Conservation (phyloP, 352 stramenopile genomes). For the Phytophthora agathidicida region DNA sequence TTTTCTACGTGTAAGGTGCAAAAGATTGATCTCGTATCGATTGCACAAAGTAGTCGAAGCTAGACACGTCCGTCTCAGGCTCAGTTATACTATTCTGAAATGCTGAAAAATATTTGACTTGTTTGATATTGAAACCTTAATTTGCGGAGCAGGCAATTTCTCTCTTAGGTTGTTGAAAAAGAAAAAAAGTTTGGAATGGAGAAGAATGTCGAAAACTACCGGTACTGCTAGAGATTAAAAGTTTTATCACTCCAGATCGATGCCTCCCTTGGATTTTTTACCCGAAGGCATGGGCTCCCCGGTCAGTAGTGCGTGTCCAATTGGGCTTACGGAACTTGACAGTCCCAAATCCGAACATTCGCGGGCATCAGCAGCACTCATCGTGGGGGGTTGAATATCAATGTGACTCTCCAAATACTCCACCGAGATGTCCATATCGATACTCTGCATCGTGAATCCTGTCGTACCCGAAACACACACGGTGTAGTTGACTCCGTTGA, state of each 20-base stretch:
- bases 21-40: no score
- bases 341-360: slow-evolving; percentile 1
- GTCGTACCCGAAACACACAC: slow-evolving; percentile 19
- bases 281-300: slow-evolving; percentile 7
- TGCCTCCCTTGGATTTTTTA: background rate
- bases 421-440: slow-evolving; percentile 26
- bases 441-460: slow-evolving; percentile 19
- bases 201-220: no score
- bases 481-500: slow-evolving; percentile 11
- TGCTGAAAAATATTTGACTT: no score
- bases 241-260: slow-evolving; percentile 1
- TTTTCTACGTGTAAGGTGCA: no score
- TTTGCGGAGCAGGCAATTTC: no score
- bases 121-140: no score
- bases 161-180: no score
- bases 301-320: slow-evolving; percentile 10
- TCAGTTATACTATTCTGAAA: no score
- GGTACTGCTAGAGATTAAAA: no score
- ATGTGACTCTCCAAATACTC: slow-evolving; percentile 17
- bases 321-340: slow-evolving; percentile 2
- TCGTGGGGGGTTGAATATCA: slow-evolving; percentile 4
- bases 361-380: background rate
- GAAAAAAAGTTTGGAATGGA: background rate
- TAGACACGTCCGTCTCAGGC: no score
- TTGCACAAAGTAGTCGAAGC: no score